Evolutionary conservation across 257 asterid species (phyloP).

Genomic region (Penstemon eatonii): DNA sequence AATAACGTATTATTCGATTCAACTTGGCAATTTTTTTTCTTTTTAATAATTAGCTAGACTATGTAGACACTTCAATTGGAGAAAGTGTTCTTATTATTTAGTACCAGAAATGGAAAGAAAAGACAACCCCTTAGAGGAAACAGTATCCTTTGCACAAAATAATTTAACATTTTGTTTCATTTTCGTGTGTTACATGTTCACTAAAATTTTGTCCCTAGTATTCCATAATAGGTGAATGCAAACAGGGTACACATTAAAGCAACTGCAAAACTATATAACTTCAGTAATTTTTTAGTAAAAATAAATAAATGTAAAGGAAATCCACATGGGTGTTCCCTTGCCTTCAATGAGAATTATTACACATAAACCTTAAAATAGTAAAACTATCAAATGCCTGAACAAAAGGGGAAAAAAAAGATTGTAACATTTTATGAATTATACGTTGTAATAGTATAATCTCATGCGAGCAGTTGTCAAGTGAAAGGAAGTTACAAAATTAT

Average conservation of each 20-base stretch:
- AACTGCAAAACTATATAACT: constrained; percentile 17
- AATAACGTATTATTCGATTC: too few relatives aligned
- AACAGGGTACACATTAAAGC: not conserved
- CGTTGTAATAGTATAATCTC: constrained; percentile 14
- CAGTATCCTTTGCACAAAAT: not conserved
- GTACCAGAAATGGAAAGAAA: too few relatives aligned
- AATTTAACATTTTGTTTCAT: not conserved
- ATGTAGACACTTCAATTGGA: too few relatives aligned
- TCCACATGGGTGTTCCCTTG: constrained; percentile 5
- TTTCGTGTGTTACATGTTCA: not conserved
- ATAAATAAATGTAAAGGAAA: not conserved
- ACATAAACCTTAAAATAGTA: constrained; percentile 14
- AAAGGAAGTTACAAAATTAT: constrained; percentile 13
- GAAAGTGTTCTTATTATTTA: too few relatives aligned
- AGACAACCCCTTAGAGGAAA: too few relatives aligned
- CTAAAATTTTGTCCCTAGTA: constrained; percentile 20
- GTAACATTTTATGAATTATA: constrained; percentile 14
- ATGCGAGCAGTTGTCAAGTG: constrained; percentile 10
- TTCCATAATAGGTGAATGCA: constrained; percentile 25
- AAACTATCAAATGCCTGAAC: constrained; percentile 23
- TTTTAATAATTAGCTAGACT: too few relatives aligned
- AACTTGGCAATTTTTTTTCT: too few relatives aligned
- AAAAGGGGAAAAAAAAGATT: constrained; percentile 19
- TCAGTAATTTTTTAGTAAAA: not conserved
- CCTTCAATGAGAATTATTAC: constrained; percentile 1